Conservation (phyloP, 306 rosid species). For the Nissolia schottii region DNA sequence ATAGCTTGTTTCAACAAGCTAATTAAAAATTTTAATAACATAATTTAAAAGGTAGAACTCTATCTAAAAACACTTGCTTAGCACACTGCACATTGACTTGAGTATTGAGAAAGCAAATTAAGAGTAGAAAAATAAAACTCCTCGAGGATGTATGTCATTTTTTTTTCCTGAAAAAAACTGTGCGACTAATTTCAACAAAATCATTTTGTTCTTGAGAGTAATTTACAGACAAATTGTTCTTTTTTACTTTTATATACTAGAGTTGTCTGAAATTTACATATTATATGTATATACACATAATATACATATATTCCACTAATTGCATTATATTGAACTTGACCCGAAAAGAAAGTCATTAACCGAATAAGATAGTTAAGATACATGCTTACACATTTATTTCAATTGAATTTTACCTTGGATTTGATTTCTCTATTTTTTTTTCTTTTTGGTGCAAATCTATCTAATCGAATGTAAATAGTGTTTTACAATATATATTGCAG, state of each 20-base stretch:
- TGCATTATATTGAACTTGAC: too few relatives aligned
- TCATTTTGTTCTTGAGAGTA: not conserved
- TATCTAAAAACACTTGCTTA: not conserved
- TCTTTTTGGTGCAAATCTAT: not conserved
- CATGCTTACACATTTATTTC: not conserved
- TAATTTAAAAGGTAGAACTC: not conserved
- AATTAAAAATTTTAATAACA: not conserved
- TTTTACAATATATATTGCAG: not conserved
- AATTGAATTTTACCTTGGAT: not conserved
- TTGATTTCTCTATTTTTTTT: too few relatives aligned
- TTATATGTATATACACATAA: too few relatives aligned
- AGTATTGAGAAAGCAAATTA: not conserved
- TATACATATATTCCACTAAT: too few relatives aligned
- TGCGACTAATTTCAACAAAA: too few relatives aligned
- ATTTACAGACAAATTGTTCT: too few relatives aligned
- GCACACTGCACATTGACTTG: not conserved
- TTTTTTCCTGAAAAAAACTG: too few relatives aligned
- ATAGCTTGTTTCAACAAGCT: not conserved
- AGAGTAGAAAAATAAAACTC: not conserved
- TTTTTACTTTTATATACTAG: too few relatives aligned
- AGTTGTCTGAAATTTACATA: not conserved
- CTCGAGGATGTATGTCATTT: not conserved
- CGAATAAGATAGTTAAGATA: too few relatives aligned
- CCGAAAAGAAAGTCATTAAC: too few relatives aligned
- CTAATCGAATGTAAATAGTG: not conserved